phyloP scores from a whole-genome alignment of 495 filamentous ascomycete genomes.

The Lichina pygmaea region DNA sequence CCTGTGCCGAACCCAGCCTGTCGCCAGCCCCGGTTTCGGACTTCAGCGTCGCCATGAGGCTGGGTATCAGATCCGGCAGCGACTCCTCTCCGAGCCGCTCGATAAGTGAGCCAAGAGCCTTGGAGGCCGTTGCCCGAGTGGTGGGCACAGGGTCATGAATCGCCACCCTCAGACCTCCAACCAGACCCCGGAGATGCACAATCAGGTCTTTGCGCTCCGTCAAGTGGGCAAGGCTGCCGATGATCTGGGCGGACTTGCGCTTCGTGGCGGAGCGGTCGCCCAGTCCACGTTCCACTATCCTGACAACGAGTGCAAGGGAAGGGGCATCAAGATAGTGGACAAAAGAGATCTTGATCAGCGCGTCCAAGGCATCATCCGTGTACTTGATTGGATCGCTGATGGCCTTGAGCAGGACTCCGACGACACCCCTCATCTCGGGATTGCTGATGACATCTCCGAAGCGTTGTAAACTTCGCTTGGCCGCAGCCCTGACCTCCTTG shows the following conservation, averaged over 20 bases:
- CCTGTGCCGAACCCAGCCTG: conserved; percentile 83
- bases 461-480: conserved; percentile 83
- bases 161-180: conserved; percentile 67
- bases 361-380: conserved; percentile 81
- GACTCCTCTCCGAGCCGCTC: conserved; percentile 97
- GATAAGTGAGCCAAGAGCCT: conserved; percentile 78
- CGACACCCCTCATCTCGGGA: conserved; percentile 78
- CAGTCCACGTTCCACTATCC: conserved; percentile 82
- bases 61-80: conserved; percentile 86
- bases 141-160: conserved; percentile 89
- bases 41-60: conserved; percentile 90
- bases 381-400: conserved; percentile 93
- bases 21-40: conserved; percentile 92
- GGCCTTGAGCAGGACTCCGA: conserved; percentile 77
- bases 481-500: conserved; percentile 77
- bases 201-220: conserved; percentile 88
- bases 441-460: conserved; percentile 98
- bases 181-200: conserved; percentile 71
- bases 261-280: conserved; percentile 81
- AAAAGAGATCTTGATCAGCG: conserved; percentile 85
- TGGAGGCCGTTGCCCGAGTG: conserved; percentile 89
- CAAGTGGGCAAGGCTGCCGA: conserved; percentile 86
- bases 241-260: conserved; percentile 84
- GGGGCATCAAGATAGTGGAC: conserved; percentile 91
- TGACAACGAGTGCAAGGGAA: conserved; percentile 76